Conservation (phyloP, 371 early-diverging fungal genomes). For the Phascolomyces articulosus region DNA sequence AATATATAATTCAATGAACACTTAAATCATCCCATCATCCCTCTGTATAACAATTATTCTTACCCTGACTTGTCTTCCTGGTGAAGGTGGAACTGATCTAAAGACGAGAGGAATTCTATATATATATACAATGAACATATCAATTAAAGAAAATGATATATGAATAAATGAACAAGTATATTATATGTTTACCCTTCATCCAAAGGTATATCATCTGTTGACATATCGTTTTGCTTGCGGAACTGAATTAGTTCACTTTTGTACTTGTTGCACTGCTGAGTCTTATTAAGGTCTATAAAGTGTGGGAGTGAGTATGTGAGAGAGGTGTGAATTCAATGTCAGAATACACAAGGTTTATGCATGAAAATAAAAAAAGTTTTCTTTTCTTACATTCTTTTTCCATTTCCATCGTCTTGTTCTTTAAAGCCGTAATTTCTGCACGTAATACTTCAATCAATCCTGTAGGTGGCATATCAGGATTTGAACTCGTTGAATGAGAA, state of each 20-base stretch:
- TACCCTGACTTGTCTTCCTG: conserved; percentile 46
- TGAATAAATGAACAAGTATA: neutral
- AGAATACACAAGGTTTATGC: conserved; percentile 1
- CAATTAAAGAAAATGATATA: too few relatives aligned
- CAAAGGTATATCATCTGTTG: conserved; percentile 57
- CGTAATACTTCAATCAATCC: conserved; percentile 69
- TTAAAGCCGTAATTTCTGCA: conserved; percentile 68
- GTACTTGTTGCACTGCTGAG: conserved; percentile 70
- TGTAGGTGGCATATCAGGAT: conserved; percentile 42
- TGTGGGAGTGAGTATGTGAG: too few relatives aligned
- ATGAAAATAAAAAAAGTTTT: neutral
- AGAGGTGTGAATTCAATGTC: too few relatives aligned
- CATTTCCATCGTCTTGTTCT: conserved; percentile 64
- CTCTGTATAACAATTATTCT: conserved; percentile 26
- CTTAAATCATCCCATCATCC: neutral
- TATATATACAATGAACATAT: neutral
- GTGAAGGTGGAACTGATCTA: conserved; percentile 51
- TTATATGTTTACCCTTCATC: conserved; percentile 54
- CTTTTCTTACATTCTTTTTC: conserved; percentile 70
- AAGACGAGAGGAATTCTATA: conserved; percentile 43
- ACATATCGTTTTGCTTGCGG: conserved; percentile 63
- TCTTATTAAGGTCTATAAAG: conserved; percentile 57
- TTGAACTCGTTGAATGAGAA: conserved; percentile 49
- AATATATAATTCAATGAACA: too few relatives aligned
- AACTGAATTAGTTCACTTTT: conserved; percentile 72